Conservation (phyloP, 2,329 filamentous ascomycete genomes). For the Diaporthe velutina region DNA sequence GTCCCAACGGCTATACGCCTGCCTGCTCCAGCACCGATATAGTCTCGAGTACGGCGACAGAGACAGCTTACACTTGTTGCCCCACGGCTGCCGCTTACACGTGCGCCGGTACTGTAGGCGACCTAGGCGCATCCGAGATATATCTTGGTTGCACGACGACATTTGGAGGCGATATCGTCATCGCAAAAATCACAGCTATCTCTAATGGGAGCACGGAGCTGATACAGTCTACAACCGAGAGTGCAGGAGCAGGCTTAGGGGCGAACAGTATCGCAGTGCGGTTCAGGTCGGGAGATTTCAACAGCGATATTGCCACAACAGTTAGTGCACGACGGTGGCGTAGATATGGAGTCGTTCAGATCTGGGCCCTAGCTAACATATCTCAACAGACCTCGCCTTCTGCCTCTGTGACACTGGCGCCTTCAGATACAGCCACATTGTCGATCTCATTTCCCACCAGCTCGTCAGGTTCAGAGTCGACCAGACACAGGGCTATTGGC, state of each 20-base stretch:
- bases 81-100: conserved; percentile 44
- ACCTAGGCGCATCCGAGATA: background rate
- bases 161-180: conserved; percentile 38
- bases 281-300: conserved; percentile 34
- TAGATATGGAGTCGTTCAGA: background rate
- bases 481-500: conserved; percentile 40
- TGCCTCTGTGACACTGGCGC: conserved; percentile 2
- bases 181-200: conserved; percentile 43
- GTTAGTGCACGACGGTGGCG: conserved; percentile 7
- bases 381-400: background rate
- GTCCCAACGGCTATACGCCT: conserved; percentile 46
- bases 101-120: conserved; percentile 35
- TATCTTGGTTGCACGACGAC: conserved; percentile 44
- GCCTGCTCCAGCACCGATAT: conserved; percentile 44
- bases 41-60: conserved; percentile 39
- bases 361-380: background rate
- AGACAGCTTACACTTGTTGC: conserved; percentile 47
- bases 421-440: background rate
- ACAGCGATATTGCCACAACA: conserved; percentile 24
- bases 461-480: background rate
- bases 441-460: conserved; percentile 3
- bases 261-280: conserved; percentile 35
- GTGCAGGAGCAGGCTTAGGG: conserved; percentile 21
- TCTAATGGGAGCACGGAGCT: conserved; percentile 38
- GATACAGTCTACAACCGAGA: conserved; percentile 19